Base-by-base conservation (phyloP, 23 red algal species). In the Pyropia yezoensis region DNA sequence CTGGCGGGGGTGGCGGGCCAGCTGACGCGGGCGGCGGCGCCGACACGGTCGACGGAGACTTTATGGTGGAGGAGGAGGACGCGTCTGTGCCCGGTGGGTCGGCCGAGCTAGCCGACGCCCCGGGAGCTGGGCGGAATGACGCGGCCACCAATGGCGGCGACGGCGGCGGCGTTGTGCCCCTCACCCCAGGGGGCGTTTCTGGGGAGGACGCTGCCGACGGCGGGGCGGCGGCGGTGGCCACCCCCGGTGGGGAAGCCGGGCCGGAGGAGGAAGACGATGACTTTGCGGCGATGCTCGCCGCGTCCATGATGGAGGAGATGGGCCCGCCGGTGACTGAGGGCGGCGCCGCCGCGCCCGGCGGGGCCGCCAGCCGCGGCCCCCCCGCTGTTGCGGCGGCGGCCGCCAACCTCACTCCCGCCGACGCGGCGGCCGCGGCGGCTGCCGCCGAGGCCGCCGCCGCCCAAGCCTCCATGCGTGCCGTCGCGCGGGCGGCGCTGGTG, bases 401-500 rank as follows among this genome's bases (percentile, higher is more conserved):
- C 67, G 21, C 59, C 54, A 50, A 73, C 79, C 32, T 69, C 69
- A 29, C 59, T 60, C 13, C 71, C 70, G 33, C 63, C 61, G 59
- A 68, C 71, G 15, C 70, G 63, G 16, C 56, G 52, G 18, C 71
- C 69, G 21, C 33, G 19, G 34, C 33, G 21, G 28, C 69, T 26
- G 69, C 30, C 16, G 20, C 50, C 52, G 14, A 56, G 33, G 69
- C 51, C 54, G 28, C 67, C 67, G 67, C 49, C 33, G 23, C 39
- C 50, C 21, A 17, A 1, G 63, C 30, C 5, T 21, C 66, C 66
- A 18, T 27, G 29, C 27, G 66, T 39, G 18, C 50, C 54, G 66
- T 87, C 54, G 82, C 69, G 18, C 70, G 82, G 61, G 16, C 71
- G 14, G 76, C 67, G n/a, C 54, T 87, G 19, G 82, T 70, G 49